phyloP scores from a whole-genome alignment of 1,284 basidiomycete genomes.

The Cryptococcus neoformans region DNA sequence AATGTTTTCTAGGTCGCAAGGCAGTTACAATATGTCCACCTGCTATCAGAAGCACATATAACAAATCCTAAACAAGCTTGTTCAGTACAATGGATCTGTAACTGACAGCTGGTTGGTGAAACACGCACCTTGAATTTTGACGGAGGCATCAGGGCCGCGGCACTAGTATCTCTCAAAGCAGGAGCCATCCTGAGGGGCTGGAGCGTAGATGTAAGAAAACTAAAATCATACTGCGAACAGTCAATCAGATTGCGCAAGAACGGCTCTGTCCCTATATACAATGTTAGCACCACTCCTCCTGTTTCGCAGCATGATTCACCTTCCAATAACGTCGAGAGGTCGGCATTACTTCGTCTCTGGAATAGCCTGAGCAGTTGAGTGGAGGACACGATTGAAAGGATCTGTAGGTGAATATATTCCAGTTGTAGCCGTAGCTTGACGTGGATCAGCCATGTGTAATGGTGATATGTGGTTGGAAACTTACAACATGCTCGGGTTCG shows the following conservation, averaged over 20 bases:
- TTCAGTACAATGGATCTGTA: neutral
- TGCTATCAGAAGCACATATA: conserved; percentile 84
- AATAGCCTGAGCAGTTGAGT: conserved; percentile 82
- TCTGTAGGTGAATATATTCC: conserved; percentile 90
- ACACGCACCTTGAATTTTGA: conserved; percentile 70
- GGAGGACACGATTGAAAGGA: conserved; percentile 82
- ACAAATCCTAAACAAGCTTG: conserved; percentile 62
- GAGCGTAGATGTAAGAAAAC: conserved; percentile 74
- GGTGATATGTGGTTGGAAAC: conserved; percentile 39
- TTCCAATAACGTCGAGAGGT: conserved; percentile 76
- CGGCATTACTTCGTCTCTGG: conserved; percentile 84
- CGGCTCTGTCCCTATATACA: conserved; percentile 66
- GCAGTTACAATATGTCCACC: conserved; percentile 79
- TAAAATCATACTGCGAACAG: conserved; percentile 71
- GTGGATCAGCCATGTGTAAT: neutral
- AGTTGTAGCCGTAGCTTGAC: conserved; percentile 83
- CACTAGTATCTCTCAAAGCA: conserved; percentile 63
- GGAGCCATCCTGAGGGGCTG: conserved; percentile 75
- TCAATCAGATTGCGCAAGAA: conserved; percentile 69
- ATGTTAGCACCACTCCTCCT: neutral
- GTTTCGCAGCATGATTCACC: conserved; percentile 52
- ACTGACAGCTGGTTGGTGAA: too few relatives aligned
- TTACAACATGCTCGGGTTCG: conserved; percentile 87
- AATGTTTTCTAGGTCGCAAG: conserved; percentile 85
- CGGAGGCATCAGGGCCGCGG: conserved; percentile 70